A percentile compares a stretch with the other conserved stretches of the same genome.
Evolutionary conservation across 2,329 filamentous ascomycete species (phyloP).

Genomic region (Aspergillus alliaceus): DNA sequence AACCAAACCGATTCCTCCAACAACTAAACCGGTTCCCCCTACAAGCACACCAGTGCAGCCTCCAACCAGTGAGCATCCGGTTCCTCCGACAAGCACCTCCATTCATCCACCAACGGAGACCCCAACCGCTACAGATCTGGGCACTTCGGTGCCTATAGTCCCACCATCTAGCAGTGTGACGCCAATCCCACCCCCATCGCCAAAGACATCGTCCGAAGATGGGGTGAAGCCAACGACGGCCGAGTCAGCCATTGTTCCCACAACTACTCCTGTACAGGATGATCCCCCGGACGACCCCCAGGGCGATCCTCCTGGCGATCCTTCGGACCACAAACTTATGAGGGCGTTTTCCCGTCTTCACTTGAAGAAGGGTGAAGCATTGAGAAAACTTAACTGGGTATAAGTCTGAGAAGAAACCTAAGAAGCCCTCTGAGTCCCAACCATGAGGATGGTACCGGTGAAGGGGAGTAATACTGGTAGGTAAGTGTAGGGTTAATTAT

Average conservation of each 20-base stretch:
- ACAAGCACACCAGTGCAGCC: not conserved
- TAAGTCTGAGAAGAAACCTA: not conserved
- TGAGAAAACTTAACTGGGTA: not conserved
- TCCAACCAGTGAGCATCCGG: not conserved
- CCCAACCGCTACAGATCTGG: not conserved
- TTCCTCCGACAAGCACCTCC: not conserved
- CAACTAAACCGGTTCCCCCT: not conserved
- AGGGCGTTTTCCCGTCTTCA: not conserved
- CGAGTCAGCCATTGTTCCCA: not conserved
- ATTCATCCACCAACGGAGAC: not conserved
- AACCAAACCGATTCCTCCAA: not conserved
- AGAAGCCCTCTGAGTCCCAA: too few species aligned
- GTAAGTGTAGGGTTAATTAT: not conserved
- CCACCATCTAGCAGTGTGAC: not conserved
- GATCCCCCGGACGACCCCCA: not conserved
- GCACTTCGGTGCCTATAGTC: not conserved
- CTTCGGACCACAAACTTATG: not conserved
- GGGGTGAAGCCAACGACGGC: not conserved
- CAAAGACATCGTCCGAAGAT: not conserved
- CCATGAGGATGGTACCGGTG: not conserved
- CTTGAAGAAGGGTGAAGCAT: not conserved
- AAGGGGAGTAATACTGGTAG: not conserved
- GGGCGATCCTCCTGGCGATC: not conserved
- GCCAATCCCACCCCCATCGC: not conserved
- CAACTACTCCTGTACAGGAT: not conserved